Conservation (phyloP, 1,284 basidiomycete genomes). For the Boletellus deceptivus region DNA sequence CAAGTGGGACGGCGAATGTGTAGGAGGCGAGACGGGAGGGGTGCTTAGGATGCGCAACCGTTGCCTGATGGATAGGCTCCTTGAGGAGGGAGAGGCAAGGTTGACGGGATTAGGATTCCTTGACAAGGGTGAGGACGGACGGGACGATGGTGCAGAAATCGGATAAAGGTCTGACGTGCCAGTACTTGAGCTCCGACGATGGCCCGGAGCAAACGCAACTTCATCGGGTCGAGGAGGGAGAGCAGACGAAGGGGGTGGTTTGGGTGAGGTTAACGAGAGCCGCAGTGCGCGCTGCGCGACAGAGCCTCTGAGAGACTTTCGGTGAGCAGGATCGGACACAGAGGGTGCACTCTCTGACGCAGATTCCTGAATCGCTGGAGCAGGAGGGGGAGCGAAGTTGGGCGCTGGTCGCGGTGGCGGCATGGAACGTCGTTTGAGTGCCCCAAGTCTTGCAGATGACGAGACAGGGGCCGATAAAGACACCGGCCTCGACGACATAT, state of each 20-base stretch:
- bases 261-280: constrained; percentile 60
- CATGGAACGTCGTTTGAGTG: constrained; percentile 55
- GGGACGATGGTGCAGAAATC: constrained; percentile 47
- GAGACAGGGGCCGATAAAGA: constrained; percentile 17
- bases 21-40: constrained; percentile 12
- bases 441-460: constrained; percentile 16
- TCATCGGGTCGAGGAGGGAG: constrained; percentile 65
- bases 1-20: constrained; percentile 5
- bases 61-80: constrained; percentile 50
- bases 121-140: constrained; percentile 26
- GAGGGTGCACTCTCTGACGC: constrained; percentile 28
- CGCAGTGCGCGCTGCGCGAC: constrained; percentile 52
- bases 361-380: constrained; percentile 42
- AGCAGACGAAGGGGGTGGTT: constrained; percentile 53
- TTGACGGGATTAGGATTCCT: constrained; percentile 15
- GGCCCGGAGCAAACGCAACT: constrained; percentile 27
- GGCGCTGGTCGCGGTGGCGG: constrained; percentile 71
- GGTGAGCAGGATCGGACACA: constrained; percentile 42
- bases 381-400: constrained; percentile 63
- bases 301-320: constrained; percentile 53
- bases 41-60: constrained; percentile 60
- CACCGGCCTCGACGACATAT: constrained; percentile 17
- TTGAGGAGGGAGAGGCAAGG: constrained; percentile 24
- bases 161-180: constrained; percentile 16
- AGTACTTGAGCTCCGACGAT: constrained; percentile 36